Percentiles rank a stretch among this genome's conserved stretches.
Evolutionary conservation across 768 basidiomycete genomes (phyloP).

Genomic region (Suillus ampliporus): DNA sequence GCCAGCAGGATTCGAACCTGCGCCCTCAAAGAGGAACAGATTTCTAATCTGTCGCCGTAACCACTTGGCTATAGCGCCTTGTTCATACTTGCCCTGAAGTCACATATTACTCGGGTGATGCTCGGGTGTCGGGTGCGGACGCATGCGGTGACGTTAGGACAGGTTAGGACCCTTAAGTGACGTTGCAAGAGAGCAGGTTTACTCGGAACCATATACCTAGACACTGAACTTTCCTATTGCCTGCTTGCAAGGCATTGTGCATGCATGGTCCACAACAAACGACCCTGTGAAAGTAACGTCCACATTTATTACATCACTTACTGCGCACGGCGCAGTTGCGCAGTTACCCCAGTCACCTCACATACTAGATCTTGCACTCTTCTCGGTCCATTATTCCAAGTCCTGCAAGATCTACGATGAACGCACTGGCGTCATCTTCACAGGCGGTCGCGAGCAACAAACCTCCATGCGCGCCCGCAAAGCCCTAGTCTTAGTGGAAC

Average conservation of each 20-base stretch:
- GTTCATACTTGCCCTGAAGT: no score
- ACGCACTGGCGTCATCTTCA: constrained; percentile 22
- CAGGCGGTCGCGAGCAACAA: constrained; percentile 16
- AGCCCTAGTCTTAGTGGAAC: constrained; percentile 22
- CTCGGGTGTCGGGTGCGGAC: background rate
- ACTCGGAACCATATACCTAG: no score
- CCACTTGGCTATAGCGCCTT: constrained; percentile 71
- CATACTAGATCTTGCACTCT: background rate
- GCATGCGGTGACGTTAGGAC: no score
- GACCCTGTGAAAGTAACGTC: background rate
- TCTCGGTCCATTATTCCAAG: background rate
- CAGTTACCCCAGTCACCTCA: background rate
- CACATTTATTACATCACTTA: background rate
- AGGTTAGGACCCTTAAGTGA: no score
- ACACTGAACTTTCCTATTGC: no score
- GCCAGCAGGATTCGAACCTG: constrained; percentile 53
- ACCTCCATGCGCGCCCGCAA: constrained; percentile 10
- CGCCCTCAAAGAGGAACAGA: constrained; percentile 43
- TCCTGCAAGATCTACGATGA: constrained; percentile 12
- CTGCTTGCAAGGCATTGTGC: background rate
- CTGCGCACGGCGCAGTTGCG: background rate
- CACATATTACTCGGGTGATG: no score
- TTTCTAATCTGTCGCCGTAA: constrained; percentile 60
- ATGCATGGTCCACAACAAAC: background rate
- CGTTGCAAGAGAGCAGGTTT: no score